A percentile compares a stretch with the other conserved stretches of the same genome.
phyloP scores from a whole-genome alignment of 2,329 filamentous ascomycete genomes.

The Scleromitrula shiraiana region DNA sequence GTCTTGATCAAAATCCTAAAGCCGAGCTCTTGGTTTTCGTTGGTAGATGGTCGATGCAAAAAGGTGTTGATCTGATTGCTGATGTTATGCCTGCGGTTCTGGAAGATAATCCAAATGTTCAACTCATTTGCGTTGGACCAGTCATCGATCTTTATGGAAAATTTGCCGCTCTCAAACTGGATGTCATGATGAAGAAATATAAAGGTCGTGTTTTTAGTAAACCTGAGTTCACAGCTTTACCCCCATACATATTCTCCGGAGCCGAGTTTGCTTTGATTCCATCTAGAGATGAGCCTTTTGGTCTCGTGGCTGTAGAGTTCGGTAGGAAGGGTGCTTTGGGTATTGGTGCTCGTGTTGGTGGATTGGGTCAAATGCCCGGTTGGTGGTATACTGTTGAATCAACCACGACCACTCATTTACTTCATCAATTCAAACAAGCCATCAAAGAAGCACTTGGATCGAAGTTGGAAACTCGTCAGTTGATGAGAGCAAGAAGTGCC shows the following conservation, averaged over 20 bases:
- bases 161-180: slow-evolving; percentile 58
- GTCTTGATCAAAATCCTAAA: slow-evolving; percentile 50
- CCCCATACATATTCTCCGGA: slow-evolving; percentile 59
- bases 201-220: slow-evolving; percentile 59
- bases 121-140: slow-evolving; percentile 56
- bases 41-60: slow-evolving; percentile 62
- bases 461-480: slow-evolving; percentile 44
- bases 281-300: slow-evolving; percentile 61
- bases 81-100: slow-evolving; percentile 58
- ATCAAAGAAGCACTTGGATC: slow-evolving; percentile 54
- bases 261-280: slow-evolving; percentile 63
- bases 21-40: slow-evolving; percentile 63
- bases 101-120: slow-evolving; percentile 49
- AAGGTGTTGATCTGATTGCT: slow-evolving; percentile 60
- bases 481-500: slow-evolving; percentile 57
- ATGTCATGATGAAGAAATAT: slow-evolving; percentile 54
- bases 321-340: slow-evolving; percentile 60
- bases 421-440: slow-evolving; percentile 57
- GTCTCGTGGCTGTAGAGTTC: slow-evolving; percentile 61
- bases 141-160: slow-evolving; percentile 62
- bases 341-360: slow-evolving; percentile 58
- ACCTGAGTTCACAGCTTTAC: slow-evolving; percentile 58
- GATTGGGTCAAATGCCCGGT: slow-evolving; percentile 62
- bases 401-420: slow-evolving; percentile 51
- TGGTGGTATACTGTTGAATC: slow-evolving; percentile 66